Percentiles rank a stretch among this genome's conserved stretches.
Evolutionary conservation across 176 grass and related monocot genomes (phyloP).

Genomic region (Zoysia pacifica): DNA sequence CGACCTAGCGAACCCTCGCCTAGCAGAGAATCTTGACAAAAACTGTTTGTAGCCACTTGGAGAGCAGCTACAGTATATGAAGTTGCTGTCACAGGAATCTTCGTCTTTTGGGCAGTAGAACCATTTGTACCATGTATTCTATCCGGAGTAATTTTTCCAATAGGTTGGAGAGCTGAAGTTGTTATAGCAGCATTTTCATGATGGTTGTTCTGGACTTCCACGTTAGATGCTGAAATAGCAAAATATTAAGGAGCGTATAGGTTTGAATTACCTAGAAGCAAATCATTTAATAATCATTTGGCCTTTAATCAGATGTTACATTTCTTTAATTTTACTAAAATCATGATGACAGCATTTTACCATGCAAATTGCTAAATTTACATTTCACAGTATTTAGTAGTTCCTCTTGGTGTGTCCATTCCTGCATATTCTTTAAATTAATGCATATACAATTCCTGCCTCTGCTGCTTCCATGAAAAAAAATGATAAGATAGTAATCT

Average conservation of each 20-base stretch:
- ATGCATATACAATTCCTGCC: not conserved
- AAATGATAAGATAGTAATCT: not conserved
- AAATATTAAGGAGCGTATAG: not conserved
- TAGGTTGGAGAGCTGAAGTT: constrained; percentile 50
- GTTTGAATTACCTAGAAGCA: constrained; percentile 6
- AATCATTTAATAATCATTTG: constrained; percentile 4
- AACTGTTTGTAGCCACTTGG: constrained; percentile 93
- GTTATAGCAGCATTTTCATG: constrained; percentile 44
- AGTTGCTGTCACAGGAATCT: constrained; percentile 57
- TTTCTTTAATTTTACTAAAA: not conserved
- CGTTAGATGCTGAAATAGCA: constrained; percentile 50
- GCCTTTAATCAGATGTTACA: not conserved
- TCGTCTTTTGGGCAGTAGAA: constrained; percentile 57
- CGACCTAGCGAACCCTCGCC: constrained; percentile 92
- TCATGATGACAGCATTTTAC: constrained; percentile 2
- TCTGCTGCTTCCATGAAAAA: not conserved
- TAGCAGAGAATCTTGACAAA: constrained; percentile 90
- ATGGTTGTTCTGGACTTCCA: constrained; percentile 44
- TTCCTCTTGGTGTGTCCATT: not conserved
- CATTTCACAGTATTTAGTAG: not conserved
- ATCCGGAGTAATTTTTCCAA: constrained; percentile 61
- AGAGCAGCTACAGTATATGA: constrained; percentile 90
- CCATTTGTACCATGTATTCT: constrained; percentile 59
- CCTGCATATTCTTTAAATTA: not conserved
- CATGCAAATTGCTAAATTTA: not conserved